Base-by-base conservation (phyloP, 2,329 filamentous ascomycete species). In the Tolypocladium sp. region DNA sequence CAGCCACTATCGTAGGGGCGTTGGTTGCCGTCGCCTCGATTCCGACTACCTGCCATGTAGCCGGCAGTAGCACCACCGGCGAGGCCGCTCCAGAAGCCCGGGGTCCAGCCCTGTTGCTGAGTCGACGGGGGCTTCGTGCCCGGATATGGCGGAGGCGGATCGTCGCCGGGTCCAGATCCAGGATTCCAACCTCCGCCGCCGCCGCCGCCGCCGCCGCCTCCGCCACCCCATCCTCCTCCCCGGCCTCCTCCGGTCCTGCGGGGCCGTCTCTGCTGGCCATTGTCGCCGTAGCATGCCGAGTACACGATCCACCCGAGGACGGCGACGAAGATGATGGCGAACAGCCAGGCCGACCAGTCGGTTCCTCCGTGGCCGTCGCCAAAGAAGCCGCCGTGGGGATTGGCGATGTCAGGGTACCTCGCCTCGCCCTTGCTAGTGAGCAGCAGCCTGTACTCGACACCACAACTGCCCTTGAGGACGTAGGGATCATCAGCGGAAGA, bases 391-490 rank as follows among this genome's bases (percentile, higher is more conserved):
- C 68, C 70, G 52, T 67, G 75, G 51, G 64, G 59, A n/a, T 71
- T 73, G 57, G 73, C 75, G 46, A 84, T 68, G 42, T 82, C 70
- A 1, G 88, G 90, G 70, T 88, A 92, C 65, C 80, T 84, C 65
- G 82, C 74, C 74, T 92, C 86, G 3, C 94, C 94, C 62, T 81
- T 78, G 13, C 88, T 85, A 1, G 92, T 97, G 57, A 97, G 77
- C 0, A 89, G 73, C 8, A 97, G 74, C 17, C 88, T 81, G 73
- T 97, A 97, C 74, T 96, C 91, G 30, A 96, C 92, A 17, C 89
- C 94, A 74, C 93, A 97, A 72, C 90, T 94, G 27, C 94, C 94
- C 68, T 90, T 92, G 58, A 97, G 76, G n/a, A 97, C 83, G 72
- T 91, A 95, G 0, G 85, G 85, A 71, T 97, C 94, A 54, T 93